Percentiles rank a stretch among this genome's conserved stretches.
These are phyloP conservation scores for Eimeria acervulina DNA, from an alignment of 169 alveolate genomes.

Conservation along the genomic window DNA sequence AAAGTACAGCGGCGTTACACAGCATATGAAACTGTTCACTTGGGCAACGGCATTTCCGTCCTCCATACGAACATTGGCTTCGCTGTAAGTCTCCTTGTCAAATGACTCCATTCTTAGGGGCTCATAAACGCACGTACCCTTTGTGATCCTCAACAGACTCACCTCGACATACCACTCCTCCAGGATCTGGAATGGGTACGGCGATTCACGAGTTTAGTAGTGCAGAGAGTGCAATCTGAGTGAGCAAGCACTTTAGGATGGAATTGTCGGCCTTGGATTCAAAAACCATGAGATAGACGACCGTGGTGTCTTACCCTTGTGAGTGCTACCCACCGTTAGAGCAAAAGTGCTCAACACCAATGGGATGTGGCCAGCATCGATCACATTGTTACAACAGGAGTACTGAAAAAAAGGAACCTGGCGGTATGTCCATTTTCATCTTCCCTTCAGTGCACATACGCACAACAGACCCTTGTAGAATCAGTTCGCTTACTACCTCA, in stretches of 20 bases:
- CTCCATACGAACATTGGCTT: constrained; percentile 84
- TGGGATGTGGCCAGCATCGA: constrained; percentile 14
- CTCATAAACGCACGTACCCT: background rate
- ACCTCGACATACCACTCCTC: constrained; percentile 83
- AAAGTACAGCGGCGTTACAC: background rate
- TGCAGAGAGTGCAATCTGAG: background rate
- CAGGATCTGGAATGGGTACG: constrained; percentile 81
- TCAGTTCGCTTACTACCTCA: constrained; percentile 80
- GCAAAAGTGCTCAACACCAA: background rate
- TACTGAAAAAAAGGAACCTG: constrained; percentile 60
- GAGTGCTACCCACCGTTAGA: background rate
- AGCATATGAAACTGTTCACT: constrained; percentile 80
- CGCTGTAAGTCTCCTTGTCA: constrained; percentile 45
- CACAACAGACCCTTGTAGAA: constrained; percentile 14
- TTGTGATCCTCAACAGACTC: constrained; percentile 65
- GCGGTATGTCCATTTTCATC: constrained; percentile 51
- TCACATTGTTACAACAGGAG: constrained; percentile 70
- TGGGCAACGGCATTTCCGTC: constrained; percentile 81
- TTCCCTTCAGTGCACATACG: background rate
- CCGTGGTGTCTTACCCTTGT: constrained; percentile 83
- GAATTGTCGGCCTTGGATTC: constrained; percentile 86
- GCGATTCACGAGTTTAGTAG: background rate
- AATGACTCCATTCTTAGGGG: background rate
- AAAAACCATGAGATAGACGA: constrained; percentile 81
- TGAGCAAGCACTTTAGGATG: constrained; percentile 72